Conservation (phyloP, 2,329 filamentous ascomycete species). For the Xylaria sp. region DNA sequence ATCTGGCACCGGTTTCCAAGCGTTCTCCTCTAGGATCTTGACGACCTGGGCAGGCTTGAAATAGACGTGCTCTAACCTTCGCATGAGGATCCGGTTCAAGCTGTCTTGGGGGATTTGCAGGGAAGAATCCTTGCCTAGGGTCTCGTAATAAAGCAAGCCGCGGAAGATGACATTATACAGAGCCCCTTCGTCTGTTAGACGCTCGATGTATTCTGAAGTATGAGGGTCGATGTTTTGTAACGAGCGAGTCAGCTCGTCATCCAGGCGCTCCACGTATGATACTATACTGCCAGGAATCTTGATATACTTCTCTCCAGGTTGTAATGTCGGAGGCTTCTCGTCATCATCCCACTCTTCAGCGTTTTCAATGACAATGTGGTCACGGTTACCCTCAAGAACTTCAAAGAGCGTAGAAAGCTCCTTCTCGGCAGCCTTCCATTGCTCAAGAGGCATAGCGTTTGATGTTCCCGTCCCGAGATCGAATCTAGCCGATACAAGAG, state of each 20-base stretch:
- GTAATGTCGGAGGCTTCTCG: constrained; percentile 85
- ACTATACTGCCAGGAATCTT: constrained; percentile 94
- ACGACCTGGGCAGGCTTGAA: constrained; percentile 98
- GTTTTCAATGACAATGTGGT: constrained; percentile 87
- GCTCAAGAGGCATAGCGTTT: constrained; percentile 90
- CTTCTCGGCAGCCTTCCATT: constrained; percentile 94
- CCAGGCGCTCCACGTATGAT: constrained; percentile 92
- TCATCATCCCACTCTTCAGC: constrained; percentile 99
- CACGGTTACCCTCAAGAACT: constrained; percentile 80
- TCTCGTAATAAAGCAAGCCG: constrained; percentile 88
- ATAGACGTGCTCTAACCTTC: constrained; percentile 95
- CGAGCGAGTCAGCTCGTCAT: constrained; percentile 97
- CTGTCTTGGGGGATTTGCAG: constrained; percentile 84
- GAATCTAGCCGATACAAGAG: constrained; percentile 92
- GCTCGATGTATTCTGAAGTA: constrained; percentile 98
- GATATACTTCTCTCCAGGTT: constrained; percentile 81
- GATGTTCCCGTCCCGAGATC: constrained; percentile 83
- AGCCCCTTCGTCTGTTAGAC: constrained; percentile 87
- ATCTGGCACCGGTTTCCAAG: constrained; percentile 82
- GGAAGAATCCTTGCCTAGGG: constrained; percentile 74
- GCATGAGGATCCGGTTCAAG: constrained; percentile 92
- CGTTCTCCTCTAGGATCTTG: constrained; percentile 92
- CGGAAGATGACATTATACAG: constrained; percentile 95
- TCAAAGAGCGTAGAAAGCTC: constrained; percentile 83
- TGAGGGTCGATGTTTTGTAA: constrained; percentile 97